These are phyloP conservation scores for Psophocarpus tetragonolobus DNA, from an alignment of 306 rosid species.

Conservation along the genomic window DNA sequence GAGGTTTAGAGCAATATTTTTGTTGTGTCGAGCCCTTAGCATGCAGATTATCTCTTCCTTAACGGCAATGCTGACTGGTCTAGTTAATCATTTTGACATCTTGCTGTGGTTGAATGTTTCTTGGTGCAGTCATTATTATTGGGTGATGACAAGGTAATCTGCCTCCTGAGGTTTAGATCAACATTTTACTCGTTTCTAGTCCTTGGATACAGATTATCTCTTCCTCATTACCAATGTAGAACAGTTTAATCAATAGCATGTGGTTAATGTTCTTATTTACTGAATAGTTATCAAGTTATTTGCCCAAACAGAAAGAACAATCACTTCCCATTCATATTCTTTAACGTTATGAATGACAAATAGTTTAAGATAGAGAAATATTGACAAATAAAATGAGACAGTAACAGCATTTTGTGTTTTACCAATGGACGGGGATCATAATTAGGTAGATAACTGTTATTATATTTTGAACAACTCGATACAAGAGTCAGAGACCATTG, in stretches of 20 bases:
- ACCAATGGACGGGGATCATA: neutral
- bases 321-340: neutral
- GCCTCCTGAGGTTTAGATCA: conserved; percentile 51
- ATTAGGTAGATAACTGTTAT: neutral
- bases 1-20: conserved; percentile 47
- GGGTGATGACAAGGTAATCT: conserved; percentile 35
- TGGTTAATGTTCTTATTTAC: neutral
- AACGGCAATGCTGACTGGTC: neutral
- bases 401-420: neutral
- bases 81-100: neutral
- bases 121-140: neutral
- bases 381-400: neutral
- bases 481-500: too few species aligned
- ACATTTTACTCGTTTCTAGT: neutral
- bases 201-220: conserved; percentile 29
- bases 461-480: too few species aligned
- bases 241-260: neutral
- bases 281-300: neutral
- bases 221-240: neutral
- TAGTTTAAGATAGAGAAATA: neutral
- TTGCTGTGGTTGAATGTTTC: neutral
- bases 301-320: neutral
- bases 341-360: neutral
- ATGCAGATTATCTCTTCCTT: neutral
- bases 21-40: conserved; percentile 18